phyloP scores from a whole-genome alignment of 2,329 filamentous ascomycete species.

The Myriosclerotinia curreyana region DNA sequence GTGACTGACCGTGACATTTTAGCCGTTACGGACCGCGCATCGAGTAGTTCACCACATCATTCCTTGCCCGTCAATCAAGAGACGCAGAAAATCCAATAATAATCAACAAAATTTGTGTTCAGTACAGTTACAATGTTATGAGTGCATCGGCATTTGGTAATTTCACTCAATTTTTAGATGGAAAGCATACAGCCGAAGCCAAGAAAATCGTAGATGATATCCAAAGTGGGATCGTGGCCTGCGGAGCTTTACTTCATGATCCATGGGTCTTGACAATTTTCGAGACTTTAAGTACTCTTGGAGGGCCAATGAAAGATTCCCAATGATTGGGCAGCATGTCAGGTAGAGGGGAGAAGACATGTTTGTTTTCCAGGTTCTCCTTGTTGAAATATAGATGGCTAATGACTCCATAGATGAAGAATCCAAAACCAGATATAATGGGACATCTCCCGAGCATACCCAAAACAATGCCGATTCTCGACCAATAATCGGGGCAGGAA shows the following conservation, averaged over 20 bases:
- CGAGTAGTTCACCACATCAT: not conserved
- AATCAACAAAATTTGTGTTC: slow-evolving; percentile 29
- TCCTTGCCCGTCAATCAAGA: not conserved
- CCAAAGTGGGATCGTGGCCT: not conserved
- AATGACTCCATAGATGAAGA: slow-evolving; percentile 10
- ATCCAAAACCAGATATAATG: slow-evolving; percentile 27
- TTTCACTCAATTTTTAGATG: slow-evolving; percentile 13
- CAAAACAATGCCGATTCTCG: slow-evolving; percentile 28
- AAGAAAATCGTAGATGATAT: slow-evolving; percentile 3
- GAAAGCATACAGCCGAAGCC: not conserved
- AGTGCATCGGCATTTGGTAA: slow-evolving; percentile 30
- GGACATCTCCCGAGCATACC: slow-evolving; percentile 24
- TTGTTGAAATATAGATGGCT: not conserved
- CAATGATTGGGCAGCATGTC: slow-evolving; percentile 22
- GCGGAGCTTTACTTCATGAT: not conserved
- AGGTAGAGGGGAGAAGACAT: slow-evolving; percentile 24
- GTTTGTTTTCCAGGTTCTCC: slow-evolving; percentile 2
- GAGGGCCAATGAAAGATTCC: slow-evolving; percentile 23
- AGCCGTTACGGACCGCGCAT: slow-evolving; percentile 9
- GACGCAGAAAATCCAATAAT: slow-evolving; percentile 24
- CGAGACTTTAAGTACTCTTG: slow-evolving; percentile 24
- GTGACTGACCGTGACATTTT: not conserved
- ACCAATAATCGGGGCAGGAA: slow-evolving; percentile 42
- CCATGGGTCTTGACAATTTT: slow-evolving; percentile 4
- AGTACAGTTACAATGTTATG: slow-evolving; percentile 35